These are phyloP conservation scores for Cadophora sp. DNA, from an alignment of 2,329 filamentous ascomycete species.

Conservation along the genomic window DNA sequence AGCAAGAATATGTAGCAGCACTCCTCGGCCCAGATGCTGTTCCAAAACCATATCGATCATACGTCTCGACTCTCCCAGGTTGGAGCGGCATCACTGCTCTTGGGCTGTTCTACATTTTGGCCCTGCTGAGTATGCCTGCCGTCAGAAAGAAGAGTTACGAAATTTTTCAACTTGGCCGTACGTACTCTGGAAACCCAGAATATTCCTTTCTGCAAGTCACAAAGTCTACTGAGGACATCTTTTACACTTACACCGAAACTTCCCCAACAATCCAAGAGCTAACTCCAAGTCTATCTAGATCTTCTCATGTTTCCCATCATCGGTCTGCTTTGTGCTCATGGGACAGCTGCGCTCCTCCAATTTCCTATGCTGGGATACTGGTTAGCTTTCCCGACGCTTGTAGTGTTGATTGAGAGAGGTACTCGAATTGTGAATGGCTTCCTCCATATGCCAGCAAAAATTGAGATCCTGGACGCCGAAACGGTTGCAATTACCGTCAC, in stretches of 20 bases:
- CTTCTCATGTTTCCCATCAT: conserved; percentile 65
- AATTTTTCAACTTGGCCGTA: conserved; percentile 59
- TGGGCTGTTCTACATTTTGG: conserved; percentile 57
- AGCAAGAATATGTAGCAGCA: conserved; percentile 53
- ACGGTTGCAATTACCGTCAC: conserved; percentile 57
- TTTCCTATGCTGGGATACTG: conserved; percentile 64
- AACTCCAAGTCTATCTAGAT: conserved; percentile 39
- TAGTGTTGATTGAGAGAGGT: conserved; percentile 57
- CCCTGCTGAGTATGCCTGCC: conserved; percentile 56
- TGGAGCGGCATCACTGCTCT: conserved; percentile 58
- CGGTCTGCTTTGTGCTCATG: conserved; percentile 61
- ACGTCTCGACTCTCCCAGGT: conserved; percentile 54
- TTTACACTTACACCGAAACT: no score
- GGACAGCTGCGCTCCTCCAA: conserved; percentile 57
- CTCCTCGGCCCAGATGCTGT: conserved; percentile 49
- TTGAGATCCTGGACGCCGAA: conserved; percentile 58
- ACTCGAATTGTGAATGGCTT: conserved; percentile 57
- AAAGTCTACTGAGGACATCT: no score
- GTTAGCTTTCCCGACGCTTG: conserved; percentile 58
- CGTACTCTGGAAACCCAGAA: no score
- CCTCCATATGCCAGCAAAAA: conserved; percentile 53
- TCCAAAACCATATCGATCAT: conserved; percentile 52
- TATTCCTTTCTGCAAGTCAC: no score
- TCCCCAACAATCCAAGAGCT: neutral
- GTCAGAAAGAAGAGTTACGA: conserved; percentile 61